These are phyloP conservation scores for Xylariaceae sp. DNA, from an alignment of 2,329 filamentous ascomycete species.

Conservation along the genomic window DNA sequence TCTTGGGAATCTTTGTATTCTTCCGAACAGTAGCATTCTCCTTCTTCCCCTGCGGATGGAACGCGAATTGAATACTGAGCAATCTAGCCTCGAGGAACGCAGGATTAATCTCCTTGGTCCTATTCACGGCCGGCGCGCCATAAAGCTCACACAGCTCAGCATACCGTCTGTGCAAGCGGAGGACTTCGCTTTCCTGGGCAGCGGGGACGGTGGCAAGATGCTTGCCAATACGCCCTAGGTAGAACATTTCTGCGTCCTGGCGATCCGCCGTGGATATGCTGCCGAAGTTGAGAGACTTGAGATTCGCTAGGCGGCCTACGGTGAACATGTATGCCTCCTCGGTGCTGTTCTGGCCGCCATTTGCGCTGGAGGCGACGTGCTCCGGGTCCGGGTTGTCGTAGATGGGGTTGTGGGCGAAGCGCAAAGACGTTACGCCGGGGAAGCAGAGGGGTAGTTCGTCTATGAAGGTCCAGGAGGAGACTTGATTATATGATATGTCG, in stretches of 20 bases:
- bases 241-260: constrained; percentile 86
- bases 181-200: constrained; percentile 47
- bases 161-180: constrained; percentile 65
- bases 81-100: constrained; percentile 78
- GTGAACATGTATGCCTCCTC: constrained; percentile 90
- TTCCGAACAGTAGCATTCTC: constrained; percentile 22
- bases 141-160: constrained; percentile 67
- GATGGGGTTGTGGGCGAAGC: constrained; percentile 81
- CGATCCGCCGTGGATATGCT: constrained; percentile 67
- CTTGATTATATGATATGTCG: constrained; percentile 67
- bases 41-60: constrained; percentile 12
- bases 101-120: constrained; percentile 58
- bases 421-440: constrained; percentile 67
- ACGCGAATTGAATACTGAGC: constrained; percentile 55
- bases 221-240: constrained; percentile 74
- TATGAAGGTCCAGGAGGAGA: constrained; percentile 67
- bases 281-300: constrained; percentile 69
- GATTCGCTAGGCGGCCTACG: constrained; percentile 62
- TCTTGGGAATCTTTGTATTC: constrained; percentile 59
- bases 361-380: constrained; percentile 20
- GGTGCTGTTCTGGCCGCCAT: constrained; percentile 34
- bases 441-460: constrained; percentile 62
- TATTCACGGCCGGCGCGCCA: constrained; percentile 61
- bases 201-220: constrained; percentile 61
- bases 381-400: constrained; percentile 51